Evolutionary conservation across 2,329 filamentous ascomycete genomes (phyloP), one percentile per base, ranked within the genome.

Genomic region (Xylaria sp.): DNA sequence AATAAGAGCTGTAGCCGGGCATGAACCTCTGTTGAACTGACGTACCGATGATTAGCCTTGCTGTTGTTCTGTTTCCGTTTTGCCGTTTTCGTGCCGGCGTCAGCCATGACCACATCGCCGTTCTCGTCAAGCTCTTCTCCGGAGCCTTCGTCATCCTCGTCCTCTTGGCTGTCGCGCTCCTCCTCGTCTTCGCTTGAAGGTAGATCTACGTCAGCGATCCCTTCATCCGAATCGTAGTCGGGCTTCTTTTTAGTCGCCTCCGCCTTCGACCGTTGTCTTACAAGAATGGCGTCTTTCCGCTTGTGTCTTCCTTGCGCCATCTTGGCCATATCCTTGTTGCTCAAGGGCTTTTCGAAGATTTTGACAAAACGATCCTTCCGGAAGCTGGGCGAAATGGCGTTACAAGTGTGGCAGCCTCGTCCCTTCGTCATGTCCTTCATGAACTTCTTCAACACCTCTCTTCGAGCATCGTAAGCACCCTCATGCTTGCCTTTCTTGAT

Each of bases 311-410:
- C 84, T 69, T 92, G 89, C 2, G 90, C 86, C 92, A 97, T 97
- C 70, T 91, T 90, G 51, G 89, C 87, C 78, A 90, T 89, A 43
- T 96, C 90, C 79, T 97, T 97, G 56, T 86, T 81, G 56, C 86
- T 88, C 66, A 98, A 83, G 1, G 92, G 85, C 78, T 92, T 96
- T 78, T 95, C 91, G 80, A 98, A 99, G 63, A 99, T 94, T 81
- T 98, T 99, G 78, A 94, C 92, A 76, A 90, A 96, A 52, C 92
- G 88, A 76, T 99, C 95, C 79, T 97, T 98, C 75, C 95, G 90
- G 81, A 93, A 98, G 1, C 86, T 85, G 12, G 94, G 94, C 15
- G 92, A 94, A 70, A 96, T 89, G 33, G 92, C 92, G 59, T 84
- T 82, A 74, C 88, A 91, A 64, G 82, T 85, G 55, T 84, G 84